These are phyloP conservation scores for Chlamydomonas sp. DNA, from an alignment of 139 green algal genomes.

Conservation along the genomic window DNA sequence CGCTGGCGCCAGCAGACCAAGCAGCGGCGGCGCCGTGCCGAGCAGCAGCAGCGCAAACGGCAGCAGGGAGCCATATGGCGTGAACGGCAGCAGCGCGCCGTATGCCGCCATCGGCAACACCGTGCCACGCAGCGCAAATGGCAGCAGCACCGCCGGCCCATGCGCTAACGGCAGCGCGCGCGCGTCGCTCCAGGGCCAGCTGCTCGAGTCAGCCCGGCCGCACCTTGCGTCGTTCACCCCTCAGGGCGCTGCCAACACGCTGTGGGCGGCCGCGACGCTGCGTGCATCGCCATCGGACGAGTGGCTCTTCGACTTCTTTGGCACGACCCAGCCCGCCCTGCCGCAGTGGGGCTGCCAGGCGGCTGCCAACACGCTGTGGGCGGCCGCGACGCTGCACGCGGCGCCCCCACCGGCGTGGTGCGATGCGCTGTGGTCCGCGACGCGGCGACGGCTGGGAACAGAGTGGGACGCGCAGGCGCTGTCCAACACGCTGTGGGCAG, in stretches of 20 bases:
- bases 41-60: not conserved
- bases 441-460: not conserved
- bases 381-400: not conserved
- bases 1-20: not conserved
- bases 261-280: slow-evolving; percentile 1
- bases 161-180: no score
- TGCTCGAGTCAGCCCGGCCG: not conserved
- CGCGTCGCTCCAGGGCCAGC: not conserved
- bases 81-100: not conserved
- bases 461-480: not conserved
- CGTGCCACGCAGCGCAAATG: not conserved
- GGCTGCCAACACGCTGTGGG: not conserved
- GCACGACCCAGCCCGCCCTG: not conserved
- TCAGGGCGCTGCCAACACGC: not conserved
- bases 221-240: not conserved
- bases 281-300: not conserved
- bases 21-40: not conserved
- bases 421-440: not conserved
- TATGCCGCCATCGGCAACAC: not conserved
- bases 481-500: not conserved
- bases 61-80: not conserved
- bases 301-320: slow-evolving; percentile 1
- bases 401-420: not conserved
- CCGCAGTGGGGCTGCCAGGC: not conserved
- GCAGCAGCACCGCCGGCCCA: no score